Evolutionary conservation across 352 stramenopile genomes (phyloP), one percentile per base, ranked within the genome.

Genomic region (Globisporangium uncinulatum): DNA sequence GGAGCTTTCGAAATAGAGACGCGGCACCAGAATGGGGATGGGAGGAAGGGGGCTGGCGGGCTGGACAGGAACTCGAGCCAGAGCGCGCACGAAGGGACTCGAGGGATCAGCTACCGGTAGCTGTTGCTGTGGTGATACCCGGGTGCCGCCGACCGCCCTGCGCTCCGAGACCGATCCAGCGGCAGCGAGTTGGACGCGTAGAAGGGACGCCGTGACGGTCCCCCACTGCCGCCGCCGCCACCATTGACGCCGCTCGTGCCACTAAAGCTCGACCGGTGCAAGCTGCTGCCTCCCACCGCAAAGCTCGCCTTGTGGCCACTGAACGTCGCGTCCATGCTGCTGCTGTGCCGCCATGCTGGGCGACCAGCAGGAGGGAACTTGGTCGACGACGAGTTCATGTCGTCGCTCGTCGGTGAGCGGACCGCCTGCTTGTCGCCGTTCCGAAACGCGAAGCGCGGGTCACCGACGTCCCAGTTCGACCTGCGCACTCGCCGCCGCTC

Each of bases 381-480:
- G 41, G 62, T 69, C 0, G 67, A 61, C 9, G 70, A 67, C 24
- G 24, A 29, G 4, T 64, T 59, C 32, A 66, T 65, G 1, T 54
- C 57, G 21, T 81, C 70, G 31, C 46, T 57, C 3, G 24, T 48
- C 7, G 54, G 59, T 34, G 53, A 57, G 15, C 50, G 58, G 8
- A 29, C 37, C 6, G 17, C 36, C 17, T 32, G 54, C 37, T 56
- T 52, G 21, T 64, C 51, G 24, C 67, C 37, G 39, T 62, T 68
- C 14, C 65, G 77, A 39, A 64, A 65, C 51, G 64, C 74, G 13
- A 74, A 67, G 0, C 80, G 78, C 4, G 84, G 84, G 48, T 94
- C 84, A 29, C 82, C 82, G 8, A 91, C 78, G 60, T 94, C 84
- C 84, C 84, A 94, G 57, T 92, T 89, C 0, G 82, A 82, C 50